A percentile compares a stretch with the other conserved stretches of the same genome.
Evolutionary conservation across 495 filamentous ascomycete species (phyloP).

Genomic region (Aspergillus ostianus): DNA sequence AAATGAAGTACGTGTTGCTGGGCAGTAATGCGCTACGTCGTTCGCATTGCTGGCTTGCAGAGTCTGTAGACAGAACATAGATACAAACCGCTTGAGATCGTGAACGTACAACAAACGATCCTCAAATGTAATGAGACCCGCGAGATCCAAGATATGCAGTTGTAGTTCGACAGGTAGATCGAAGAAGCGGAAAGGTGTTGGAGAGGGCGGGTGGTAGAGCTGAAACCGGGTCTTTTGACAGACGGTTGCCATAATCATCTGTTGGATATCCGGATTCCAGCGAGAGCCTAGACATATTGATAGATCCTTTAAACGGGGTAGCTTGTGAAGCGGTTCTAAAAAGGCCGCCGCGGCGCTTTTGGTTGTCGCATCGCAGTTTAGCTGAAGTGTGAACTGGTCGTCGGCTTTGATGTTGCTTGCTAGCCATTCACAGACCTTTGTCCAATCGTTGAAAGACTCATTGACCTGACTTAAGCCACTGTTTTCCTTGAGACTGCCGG

Average conservation of each 20-base stretch:
- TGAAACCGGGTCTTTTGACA: constrained; percentile 1
- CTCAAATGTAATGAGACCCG: neutral
- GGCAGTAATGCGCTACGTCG: neutral
- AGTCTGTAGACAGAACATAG: too few relatives aligned
- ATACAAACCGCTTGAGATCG: too few relatives aligned
- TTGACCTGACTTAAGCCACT: neutral
- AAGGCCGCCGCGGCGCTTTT: constrained; percentile 6
- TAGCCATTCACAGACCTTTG: neutral
- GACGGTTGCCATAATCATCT: constrained; percentile 5
- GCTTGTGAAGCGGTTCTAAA: constrained; percentile 2
- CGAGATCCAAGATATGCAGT: constrained; percentile 1
- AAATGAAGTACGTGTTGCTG: constrained; percentile 7
- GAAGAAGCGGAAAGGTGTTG: constrained; percentile 3
- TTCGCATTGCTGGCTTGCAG: too few relatives aligned
- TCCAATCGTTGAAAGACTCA: neutral
- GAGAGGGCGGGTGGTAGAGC: neutral
- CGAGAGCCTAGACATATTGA: neutral
- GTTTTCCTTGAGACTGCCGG: too few relatives aligned
- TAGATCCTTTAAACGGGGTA: constrained; percentile 2
- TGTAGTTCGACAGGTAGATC: constrained; percentile 12
- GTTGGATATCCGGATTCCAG: neutral
- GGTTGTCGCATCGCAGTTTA: constrained; percentile 6
- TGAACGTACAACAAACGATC: too few relatives aligned
- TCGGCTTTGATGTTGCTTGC: neutral
- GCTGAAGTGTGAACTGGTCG: constrained; percentile 5